Evolutionary conservation across 495 filamentous ascomycete genomes (phyloP), one percentile per base, ranked within the genome.

Genomic region (Tuber melanosporum): DNA sequence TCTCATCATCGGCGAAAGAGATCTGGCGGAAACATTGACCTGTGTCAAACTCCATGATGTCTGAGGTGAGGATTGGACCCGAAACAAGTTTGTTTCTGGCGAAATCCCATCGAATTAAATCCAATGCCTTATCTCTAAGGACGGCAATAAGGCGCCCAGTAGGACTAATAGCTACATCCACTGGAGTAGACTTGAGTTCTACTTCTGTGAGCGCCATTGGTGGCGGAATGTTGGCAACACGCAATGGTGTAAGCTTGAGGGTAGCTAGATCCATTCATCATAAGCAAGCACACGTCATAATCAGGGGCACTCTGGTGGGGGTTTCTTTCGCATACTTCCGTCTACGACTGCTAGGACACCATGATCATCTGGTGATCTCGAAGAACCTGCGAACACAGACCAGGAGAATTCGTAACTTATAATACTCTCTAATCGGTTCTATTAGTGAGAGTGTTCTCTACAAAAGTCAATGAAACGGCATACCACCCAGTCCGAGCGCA

Each of bases 151-250:
- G 85, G n/a, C 87, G 88, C 52, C 89, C 89, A 36, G 88, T 88
- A 43, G 87, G 86, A 79, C 89, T 90, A 78, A 97, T 90, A 7
- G 92, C 90, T 72, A 94, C 89, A 83, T 98, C 94, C 74, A 92
- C 85, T 14, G 88, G 87, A 73, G 90, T 91, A 5, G 88, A 88
- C 62, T 87, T 86, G 44, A 93, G 82, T 39, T 85, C 78, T 71
- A 98, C 80, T 77, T 97, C 93, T 80, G 90, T 90, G 74, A 94
- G 87, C 22, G 94, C 89, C 93, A 98, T 97, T 46, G 95, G 95
- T 49, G 95, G 95, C 57, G 95, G 95, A 22, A 96, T 88, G 80
- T 95, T 97, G 62, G 93, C 91, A 71, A 91, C 86, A 76, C 92
- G 87, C 81, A 98, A 87, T 7, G 96, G 93, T 8, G 95, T 98